A percentile compares a stretch with the other conserved stretches of the same genome.
These are phyloP conservation scores for Podila clonocystis DNA, from an alignment of 192 early-diverging fungal genomes.

Conservation along the genomic window DNA sequence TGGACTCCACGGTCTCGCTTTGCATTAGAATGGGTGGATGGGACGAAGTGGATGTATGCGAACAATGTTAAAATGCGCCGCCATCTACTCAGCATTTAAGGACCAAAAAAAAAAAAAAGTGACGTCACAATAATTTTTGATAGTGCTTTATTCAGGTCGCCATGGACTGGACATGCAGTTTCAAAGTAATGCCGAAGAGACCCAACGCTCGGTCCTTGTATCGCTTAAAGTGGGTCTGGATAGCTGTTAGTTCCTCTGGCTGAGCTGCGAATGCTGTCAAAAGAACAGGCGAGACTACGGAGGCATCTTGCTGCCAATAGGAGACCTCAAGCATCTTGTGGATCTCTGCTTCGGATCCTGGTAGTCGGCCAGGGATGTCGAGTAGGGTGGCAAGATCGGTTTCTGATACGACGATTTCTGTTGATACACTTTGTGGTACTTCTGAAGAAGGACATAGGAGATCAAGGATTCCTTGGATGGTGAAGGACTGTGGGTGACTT, in stretches of 20 bases:
- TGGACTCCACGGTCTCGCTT: neutral
- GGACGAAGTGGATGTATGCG: neutral
- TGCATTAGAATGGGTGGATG: neutral
- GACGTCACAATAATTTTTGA: too few species aligned
- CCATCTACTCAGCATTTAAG: neutral
- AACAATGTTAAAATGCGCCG: neutral
- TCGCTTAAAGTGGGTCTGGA: constrained; percentile 21
- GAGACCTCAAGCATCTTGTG: constrained; percentile 39
- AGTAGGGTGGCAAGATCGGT: constrained; percentile 26
- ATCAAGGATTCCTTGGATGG: constrained; percentile 16
- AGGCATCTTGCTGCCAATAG: constrained; percentile 24
- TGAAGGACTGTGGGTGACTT: constrained; percentile 9
- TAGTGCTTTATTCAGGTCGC: constrained; percentile 2
- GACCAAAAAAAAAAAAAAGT: neutral
- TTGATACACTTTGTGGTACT: neutral
- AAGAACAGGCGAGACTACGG: neutral
- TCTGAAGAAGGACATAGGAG: constrained; percentile 11
- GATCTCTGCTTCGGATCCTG: constrained; percentile 16
- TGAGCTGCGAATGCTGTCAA: constrained; percentile 47
- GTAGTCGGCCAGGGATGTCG: constrained; percentile 34
- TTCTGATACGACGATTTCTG: constrained; percentile 10
- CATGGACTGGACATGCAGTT: constrained; percentile 28
- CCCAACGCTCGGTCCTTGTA: constrained; percentile 16
- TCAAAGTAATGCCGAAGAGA: constrained; percentile 15
- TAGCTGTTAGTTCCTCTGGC: constrained; percentile 24